These are phyloP conservation scores for Uronychia binucleata DNA, from an alignment of 73 alveolate genomes.

Conservation along the genomic window DNA sequence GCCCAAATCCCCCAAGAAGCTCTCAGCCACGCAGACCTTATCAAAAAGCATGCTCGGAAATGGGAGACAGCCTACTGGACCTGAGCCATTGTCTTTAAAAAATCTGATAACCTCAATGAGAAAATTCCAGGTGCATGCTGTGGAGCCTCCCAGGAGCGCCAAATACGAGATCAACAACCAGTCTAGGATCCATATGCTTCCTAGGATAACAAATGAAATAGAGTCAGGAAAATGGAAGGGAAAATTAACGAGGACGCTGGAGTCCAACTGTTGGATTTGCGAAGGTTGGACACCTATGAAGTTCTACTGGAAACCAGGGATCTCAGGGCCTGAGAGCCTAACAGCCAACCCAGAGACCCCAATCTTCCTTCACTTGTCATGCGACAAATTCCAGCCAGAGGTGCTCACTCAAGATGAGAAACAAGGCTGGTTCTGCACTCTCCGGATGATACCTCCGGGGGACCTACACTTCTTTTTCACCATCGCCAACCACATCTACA, in stretches of 20 bases:
- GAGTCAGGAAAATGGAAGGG: slow-evolving; percentile 1
- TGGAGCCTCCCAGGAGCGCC: neutral
- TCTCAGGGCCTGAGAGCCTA: slow-evolving; percentile 1
- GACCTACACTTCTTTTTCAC: slow-evolving; percentile 26
- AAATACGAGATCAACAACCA: neutral
- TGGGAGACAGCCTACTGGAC: too few species aligned
- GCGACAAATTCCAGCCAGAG: slow-evolving; percentile 49
- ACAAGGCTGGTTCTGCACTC: slow-evolving; percentile 1
- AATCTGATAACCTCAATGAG: neutral
- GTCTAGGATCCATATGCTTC: neutral
- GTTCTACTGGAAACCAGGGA: slow-evolving; percentile 29
- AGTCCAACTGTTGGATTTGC: slow-evolving; percentile 51
- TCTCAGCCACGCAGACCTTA: too few species aligned
- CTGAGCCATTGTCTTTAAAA: neutral
- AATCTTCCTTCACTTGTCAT: slow-evolving; percentile 27
- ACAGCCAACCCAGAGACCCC: slow-evolving; percentile 23
- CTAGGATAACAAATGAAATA: neutral
- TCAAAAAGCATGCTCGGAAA: too few species aligned
- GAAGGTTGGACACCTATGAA: slow-evolving; percentile 40
- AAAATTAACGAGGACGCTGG: neutral
- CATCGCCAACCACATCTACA: neutral
- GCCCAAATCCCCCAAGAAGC: too few species aligned
- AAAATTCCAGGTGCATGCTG: neutral
- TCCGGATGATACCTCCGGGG: slow-evolving; percentile 64
- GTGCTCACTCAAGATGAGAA: slow-evolving; percentile 36